Evolutionary conservation across 352 stramenopile species (phyloP).

Genomic region (Phytophthora pisi): DNA sequence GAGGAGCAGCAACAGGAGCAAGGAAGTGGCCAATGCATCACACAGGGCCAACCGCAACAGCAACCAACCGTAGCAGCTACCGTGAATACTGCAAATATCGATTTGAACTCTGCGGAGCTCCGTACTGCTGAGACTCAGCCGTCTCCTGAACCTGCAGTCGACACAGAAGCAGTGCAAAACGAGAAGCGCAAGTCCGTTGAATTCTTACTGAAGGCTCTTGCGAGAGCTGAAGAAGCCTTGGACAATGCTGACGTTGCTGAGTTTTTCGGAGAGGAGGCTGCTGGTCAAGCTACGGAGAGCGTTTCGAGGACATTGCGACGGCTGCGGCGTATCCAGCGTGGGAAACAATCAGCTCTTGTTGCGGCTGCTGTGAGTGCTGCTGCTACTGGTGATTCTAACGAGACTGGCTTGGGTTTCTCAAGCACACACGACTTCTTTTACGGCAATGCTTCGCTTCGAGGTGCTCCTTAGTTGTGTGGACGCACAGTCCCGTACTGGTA

Average conservation of each 20-base stretch:
- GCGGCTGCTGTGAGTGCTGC: constrained; percentile 24
- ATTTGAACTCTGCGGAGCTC: constrained; percentile 11
- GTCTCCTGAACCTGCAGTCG: constrained; percentile 1
- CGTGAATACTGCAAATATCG: constrained; percentile 10
- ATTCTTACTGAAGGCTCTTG: constrained; percentile 39
- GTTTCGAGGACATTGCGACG: constrained; percentile 35
- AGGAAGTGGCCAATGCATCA: constrained; percentile 3
- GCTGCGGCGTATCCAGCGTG: constrained; percentile 45
- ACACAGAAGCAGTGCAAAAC: constrained; percentile 11
- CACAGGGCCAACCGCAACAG: constrained; percentile 14
- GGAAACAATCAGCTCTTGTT: constrained; percentile 46
- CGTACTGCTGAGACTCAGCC: constrained; percentile 3
- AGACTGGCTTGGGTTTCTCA: constrained; percentile 9
- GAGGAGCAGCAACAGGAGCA: constrained; percentile 25
- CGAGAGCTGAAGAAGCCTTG: constrained; percentile 45
- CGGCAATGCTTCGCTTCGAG: constrained; percentile 16
- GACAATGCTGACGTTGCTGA: constrained; percentile 43
- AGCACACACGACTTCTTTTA: constrained; percentile 48
- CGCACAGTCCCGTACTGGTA: neutral
- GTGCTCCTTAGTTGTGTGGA: constrained; percentile 11
- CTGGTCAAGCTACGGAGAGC: constrained; percentile 27
- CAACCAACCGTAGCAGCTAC: constrained; percentile 10
- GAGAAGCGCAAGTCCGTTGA: constrained; percentile 41
- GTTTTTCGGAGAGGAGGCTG: constrained; percentile 40
- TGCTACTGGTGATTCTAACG: constrained; percentile 19